Evolutionary conservation across 768 basidiomycete genomes (phyloP).

Genomic region (Leucogyrophana mollusca): DNA sequence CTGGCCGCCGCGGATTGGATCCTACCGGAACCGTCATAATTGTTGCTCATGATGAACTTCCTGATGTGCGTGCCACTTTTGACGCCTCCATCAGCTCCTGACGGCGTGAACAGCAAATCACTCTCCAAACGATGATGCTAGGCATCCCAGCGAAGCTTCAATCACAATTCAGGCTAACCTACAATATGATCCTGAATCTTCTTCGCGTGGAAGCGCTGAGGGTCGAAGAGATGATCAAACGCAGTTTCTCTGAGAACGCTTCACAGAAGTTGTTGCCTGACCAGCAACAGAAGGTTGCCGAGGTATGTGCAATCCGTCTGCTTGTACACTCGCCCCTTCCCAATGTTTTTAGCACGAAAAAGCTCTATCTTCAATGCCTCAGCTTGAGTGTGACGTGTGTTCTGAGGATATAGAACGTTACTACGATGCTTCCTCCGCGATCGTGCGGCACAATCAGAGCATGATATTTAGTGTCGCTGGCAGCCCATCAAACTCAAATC

Average conservation of each 20-base stretch:
- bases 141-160: conserved; percentile 90
- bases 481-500: conserved; percentile 66
- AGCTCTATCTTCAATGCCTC: conserved; percentile 55
- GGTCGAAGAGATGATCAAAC: conserved; percentile 99
- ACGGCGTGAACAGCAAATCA: conserved; percentile 52
- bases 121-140: conserved; percentile 85
- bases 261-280: conserved; percentile 91
- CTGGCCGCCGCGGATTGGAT: conserved; percentile 94
- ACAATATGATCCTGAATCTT: conserved; percentile 98
- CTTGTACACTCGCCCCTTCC: conserved; percentile 8
- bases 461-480: conserved; percentile 59
- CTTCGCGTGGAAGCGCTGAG: conserved; percentile 92
- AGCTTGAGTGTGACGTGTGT: conserved; percentile 70
- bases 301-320: conserved; percentile 49
- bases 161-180: conserved; percentile 96
- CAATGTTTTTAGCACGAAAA: conserved; percentile 62
- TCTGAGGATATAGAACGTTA: conserved; percentile 67
- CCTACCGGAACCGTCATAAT: conserved; percentile 95
- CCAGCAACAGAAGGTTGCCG: conserved; percentile 82
- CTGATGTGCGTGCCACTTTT: conserved; percentile 58
- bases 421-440: conserved; percentile 69
- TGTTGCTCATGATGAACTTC: conserved; percentile 76
- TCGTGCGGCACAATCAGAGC: conserved; percentile 60
- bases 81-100: neutral
- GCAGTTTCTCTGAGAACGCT: conserved; percentile 97